Base-by-base conservation (phyloP, 768 basidiomycete species). In the Clitopilus hobsonii region DNA sequence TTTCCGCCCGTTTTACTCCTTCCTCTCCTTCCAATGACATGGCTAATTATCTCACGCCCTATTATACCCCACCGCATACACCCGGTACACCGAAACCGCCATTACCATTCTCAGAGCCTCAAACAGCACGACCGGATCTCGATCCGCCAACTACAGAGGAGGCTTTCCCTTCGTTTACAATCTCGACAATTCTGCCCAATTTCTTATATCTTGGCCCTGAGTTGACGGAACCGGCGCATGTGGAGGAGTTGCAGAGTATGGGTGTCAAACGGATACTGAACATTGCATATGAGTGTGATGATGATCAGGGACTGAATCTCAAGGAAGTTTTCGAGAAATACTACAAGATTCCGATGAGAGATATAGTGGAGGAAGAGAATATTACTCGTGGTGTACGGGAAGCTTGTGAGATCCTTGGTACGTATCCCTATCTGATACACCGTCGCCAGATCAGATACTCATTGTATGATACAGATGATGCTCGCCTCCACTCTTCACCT, bases 181-280 rank as follows among this genome's bases (percentile, higher is more conserved):
- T 97, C 30, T 96, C 94, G 14, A 90, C 89, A 18, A 97, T 98
- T 60, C 75, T 98, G 2, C 94, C 95, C 2, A 82, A 84, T 55
- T 97, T 97, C 71, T 74, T 98, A 24, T 98, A 83, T 69, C 80
- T 98, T 27, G 96, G 95, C 1, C 92, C 95, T 0, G 96, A 98
- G 68, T 77, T 91, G 24, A 87, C 87, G 3, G 69, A 75, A 10
- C 75, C 77, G 51, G 87, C 85, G 58, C 91, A 98, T 62, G 88
- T 93, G 16, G 74, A 81, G 20, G 84, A 88, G 69, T 72, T 98
- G 47, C 77, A 84, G 57, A 72, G 75, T 0, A 71, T 94, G 16
- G 94, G 94, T 0, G 88, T 98, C 55, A 88, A 83, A 67, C 75
- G 94, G 54, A 92, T 98, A 58, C 69, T 98, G 56, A 98, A 98